phyloP scores from a whole-genome alignment of 164 flowering plant genomes.

The Sedum album region DNA sequence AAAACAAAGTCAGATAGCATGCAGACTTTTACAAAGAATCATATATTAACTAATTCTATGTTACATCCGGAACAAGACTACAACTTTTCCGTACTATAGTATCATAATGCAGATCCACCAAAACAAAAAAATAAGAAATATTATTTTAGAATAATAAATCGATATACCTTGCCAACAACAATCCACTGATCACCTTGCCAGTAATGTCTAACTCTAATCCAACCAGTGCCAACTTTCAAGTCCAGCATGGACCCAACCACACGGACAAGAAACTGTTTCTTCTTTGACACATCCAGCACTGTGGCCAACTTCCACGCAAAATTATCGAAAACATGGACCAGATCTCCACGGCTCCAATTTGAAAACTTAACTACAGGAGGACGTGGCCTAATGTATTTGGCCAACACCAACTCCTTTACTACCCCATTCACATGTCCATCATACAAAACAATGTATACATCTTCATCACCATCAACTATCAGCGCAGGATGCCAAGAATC shows the following conservation, averaged over 20 bases:
- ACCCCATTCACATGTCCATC: background rate
- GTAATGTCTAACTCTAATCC: background rate
- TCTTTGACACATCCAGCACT: background rate
- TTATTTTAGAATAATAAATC: background rate
- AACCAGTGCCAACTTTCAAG: background rate
- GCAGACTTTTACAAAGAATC: background rate
- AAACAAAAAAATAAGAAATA: background rate
- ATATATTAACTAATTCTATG: background rate
- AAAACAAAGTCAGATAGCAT: background rate
- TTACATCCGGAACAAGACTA: background rate
- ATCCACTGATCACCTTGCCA: background rate
- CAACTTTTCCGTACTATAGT: background rate
- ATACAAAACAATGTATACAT: background rate
- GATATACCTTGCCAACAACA: background rate
- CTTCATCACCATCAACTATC: background rate
- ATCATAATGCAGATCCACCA: background rate
- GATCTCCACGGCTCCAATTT: constrained; percentile 2
- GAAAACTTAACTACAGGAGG: background rate
- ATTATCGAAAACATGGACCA: background rate
- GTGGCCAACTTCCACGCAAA: constrained; percentile 1
- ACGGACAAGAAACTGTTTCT: background rate
- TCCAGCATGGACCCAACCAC: background rate
- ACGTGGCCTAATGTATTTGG: background rate
- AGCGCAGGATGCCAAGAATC: background rate
- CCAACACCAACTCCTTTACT: background rate